Base-by-base conservation (phyloP, 164 flowering plant species). In the Aristolochia contorta region DNA sequence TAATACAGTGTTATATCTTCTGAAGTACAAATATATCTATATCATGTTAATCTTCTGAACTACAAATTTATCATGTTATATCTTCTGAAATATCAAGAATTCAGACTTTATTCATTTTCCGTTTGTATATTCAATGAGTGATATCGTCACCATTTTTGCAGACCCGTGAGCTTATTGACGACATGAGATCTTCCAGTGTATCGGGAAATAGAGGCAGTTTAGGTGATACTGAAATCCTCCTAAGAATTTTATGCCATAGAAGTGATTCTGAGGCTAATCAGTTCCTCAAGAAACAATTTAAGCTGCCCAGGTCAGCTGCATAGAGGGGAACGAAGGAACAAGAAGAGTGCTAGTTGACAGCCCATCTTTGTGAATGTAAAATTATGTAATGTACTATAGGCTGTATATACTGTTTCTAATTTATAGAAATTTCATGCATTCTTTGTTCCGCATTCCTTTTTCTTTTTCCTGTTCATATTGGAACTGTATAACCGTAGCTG, bases 221-320 rank as follows among this genome's bases (percentile, higher is more conserved):
- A 52, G 96, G 96, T 22, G 95, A 90, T 71, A 60, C 80, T 3
- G 76, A 84, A 55, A 88, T 94, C 14, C 72, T 93, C 4, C 33
- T 93, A 64, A 81, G 99, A 72, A 75, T 93, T 56, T 65, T 93
- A 48, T 90, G 97, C 71, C 99, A 93, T 71, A 71, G 99, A 69
- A 68, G 79, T 58, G 99, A 90, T 69, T 76, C 93, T 19, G 99
- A 94, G 72, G 96, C 97, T 50, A 85, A 91, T 50, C 95, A 81
- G 45, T 94, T 88, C 70, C 81, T 94, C 63, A 94, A 94, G 75
- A 94, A 94, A 69, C 99, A 94, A 66, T 94, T 73, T 75, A 94
- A 85, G 68, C 77, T 94, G 54, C 99, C 99, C 67, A 88, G 80
- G 47, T 91, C 99, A 50, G 63, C 77, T 56, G 81, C 82, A 43